Base-by-base conservation (phyloP, 108 stramenopile species). In the Cylindrotheca closterium region DNA sequence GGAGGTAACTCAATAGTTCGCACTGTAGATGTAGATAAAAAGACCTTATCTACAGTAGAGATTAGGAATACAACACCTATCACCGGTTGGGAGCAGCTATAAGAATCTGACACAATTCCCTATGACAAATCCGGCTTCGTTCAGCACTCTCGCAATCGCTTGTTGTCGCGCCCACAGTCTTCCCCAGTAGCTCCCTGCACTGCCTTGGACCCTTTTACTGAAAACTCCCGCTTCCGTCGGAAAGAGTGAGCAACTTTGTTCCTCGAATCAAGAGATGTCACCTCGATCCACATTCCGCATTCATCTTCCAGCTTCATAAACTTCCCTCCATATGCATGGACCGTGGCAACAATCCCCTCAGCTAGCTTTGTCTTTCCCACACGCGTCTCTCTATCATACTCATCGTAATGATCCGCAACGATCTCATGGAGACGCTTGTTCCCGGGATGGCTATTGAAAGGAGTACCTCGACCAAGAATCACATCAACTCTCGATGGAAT, bases 391-490 rank as follows among this genome's bases (percentile, higher is more conserved):
- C 23, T 19, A 19, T 60, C 45, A 23, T 60, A 60, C 26, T 60
- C 59, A 1, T 24, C 23, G 46, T 46, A 19, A 1, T 15, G 1
- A 4, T 74, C 67, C 22, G 55, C 54, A 7, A 93, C 79, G 84
- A 84, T 85, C 50, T 73, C 65, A 22, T 86, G 83, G 45, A 93
- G 87, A 1, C 29, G 62, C 17, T 57, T 48, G 65, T 93, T 93
- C 10, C 91, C 91, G 28, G 51, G 37, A 51, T 93, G 91, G 8
- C 79, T 27, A 60, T 93, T 89, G 56, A 93, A 89, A 22, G 71
- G 73, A 24, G 83, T 87, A 18, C 91, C 91, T 65, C 91, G 63
- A 48, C 91, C 91, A 47, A 84, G 82, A 0, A 92, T 70, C 27
- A 85, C 80, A 58, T 81, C 72, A 19, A 0, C 19, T 1, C 19